These are phyloP conservation scores for Calonectria naviculata DNA, from an alignment of 2,329 filamentous ascomycete species.

Conservation along the genomic window DNA sequence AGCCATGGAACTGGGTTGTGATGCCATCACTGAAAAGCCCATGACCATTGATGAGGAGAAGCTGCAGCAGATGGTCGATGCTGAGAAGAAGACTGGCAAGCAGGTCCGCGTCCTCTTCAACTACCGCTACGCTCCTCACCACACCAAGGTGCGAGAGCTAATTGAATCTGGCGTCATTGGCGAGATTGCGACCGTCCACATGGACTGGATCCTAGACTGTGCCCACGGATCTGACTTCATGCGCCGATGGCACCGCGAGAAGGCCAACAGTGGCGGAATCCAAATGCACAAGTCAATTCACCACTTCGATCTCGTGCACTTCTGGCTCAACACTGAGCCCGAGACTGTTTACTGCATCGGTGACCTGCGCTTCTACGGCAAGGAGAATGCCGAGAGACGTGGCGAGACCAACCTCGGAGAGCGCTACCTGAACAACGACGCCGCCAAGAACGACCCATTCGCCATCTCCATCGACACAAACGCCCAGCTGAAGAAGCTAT, in stretches of 20 bases:
- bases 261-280: conserved; percentile 68
- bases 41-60: conserved; percentile 70
- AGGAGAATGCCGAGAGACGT: conserved; percentile 67
- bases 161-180: conserved; percentile 66
- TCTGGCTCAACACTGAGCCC: conserved; percentile 68
- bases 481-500: conserved; percentile 65
- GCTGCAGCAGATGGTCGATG: conserved; percentile 59
- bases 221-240: conserved; percentile 72
- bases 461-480: conserved; percentile 65
- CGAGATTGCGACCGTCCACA: conserved; percentile 66
- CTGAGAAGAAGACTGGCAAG: conserved; percentile 45
- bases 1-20: conserved; percentile 68
- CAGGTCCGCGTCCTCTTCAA: conserved; percentile 71
- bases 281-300: conserved; percentile 73
- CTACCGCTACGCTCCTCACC: conserved; percentile 73
- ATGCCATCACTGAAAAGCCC: conserved; percentile 71
- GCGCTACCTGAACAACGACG: conserved; percentile 61
- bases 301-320: conserved; percentile 73
- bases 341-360: conserved; percentile 68
- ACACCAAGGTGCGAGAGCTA: conserved; percentile 68
- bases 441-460: conserved; percentile 66
- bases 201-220: conserved; percentile 73
- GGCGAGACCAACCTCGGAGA: conserved; percentile 63
- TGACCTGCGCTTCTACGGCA: conserved; percentile 69
- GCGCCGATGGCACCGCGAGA: conserved; percentile 72